Percentiles rank a stretch among this genome's conserved stretches.
Conservation (phyloP, 768 basidiomycete species). For the Chalciporus pseudorubinellus region DNA sequence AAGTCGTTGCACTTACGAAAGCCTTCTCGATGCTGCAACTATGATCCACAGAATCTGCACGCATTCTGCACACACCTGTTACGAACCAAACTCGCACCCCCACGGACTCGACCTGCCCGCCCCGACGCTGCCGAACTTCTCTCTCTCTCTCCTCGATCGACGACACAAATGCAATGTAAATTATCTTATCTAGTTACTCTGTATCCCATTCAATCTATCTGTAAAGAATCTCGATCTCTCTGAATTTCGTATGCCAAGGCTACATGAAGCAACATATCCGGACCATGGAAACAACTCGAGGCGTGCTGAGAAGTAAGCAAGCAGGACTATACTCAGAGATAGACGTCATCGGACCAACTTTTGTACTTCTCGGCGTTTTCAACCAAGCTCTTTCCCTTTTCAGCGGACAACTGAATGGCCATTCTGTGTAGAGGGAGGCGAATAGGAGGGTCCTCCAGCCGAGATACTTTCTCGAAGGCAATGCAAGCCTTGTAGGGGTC, state of each 20-base stretch:
- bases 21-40: slow-evolving; percentile 23
- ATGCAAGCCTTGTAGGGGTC: slow-evolving; percentile 23
- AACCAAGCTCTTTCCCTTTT: slow-evolving; percentile 14
- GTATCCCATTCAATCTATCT: not conserved
- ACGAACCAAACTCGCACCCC: no score
- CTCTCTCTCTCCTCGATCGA: no score
- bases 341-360: slow-evolving; percentile 24
- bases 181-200: not conserved
- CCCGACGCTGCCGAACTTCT: not conserved
- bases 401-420: not conserved
- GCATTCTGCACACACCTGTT: no score
- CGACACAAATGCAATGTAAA: not conserved
- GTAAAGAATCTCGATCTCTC: not conserved
- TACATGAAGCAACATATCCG: no score
- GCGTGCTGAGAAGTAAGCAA: no score
- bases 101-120: no score
- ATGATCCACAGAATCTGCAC: not conserved
- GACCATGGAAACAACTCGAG: no score
- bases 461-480: slow-evolving; percentile 16
- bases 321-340: no score
- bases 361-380: slow-evolving; percentile 19
- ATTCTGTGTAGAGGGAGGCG: slow-evolving; percentile 18
- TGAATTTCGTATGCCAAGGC: not conserved
- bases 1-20: slow-evolving; percentile 14
- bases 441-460: slow-evolving; percentile 17